These are phyloP conservation scores for Magnusiomyces suaveolens DNA, from an alignment of 1,139 yeast genomes.

Conservation along the genomic window DNA sequence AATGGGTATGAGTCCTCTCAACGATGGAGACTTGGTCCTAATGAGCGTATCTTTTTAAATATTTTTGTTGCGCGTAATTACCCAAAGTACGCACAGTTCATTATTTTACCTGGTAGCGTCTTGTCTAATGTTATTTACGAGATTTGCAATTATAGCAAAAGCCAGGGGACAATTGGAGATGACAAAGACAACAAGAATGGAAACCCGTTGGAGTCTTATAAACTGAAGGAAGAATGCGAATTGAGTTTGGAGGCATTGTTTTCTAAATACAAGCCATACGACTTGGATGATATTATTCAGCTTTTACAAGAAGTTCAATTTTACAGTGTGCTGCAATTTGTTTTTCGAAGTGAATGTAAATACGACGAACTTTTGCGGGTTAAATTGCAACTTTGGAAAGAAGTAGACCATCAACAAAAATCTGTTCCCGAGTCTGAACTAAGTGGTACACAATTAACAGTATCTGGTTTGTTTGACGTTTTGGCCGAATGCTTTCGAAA, in stretches of 20 bases:
- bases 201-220: not conserved
- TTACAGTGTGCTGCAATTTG: constrained; percentile 46
- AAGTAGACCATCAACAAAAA: constrained; percentile 15
- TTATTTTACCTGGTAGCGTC: constrained; percentile 54
- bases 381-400: constrained; percentile 28
- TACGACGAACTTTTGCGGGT: constrained; percentile 43
- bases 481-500: not conserved
- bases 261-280: constrained; percentile 50
- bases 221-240: constrained; percentile 51
- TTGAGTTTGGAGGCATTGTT: constrained; percentile 60
- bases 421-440: constrained; percentile 9
- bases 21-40: not conserved
- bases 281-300: constrained; percentile 39
- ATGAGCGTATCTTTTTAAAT: constrained; percentile 36
- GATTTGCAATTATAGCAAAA: constrained; percentile 41
- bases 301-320: constrained; percentile 46
- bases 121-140: constrained; percentile 41
- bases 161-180: constrained; percentile 18
- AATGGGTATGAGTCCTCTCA: not conserved
- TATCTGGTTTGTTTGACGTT: not conserved
- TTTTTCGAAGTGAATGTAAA: constrained; percentile 47
- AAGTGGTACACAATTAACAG: not conserved
- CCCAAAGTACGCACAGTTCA: constrained; percentile 71
- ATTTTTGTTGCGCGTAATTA: constrained; percentile 67
- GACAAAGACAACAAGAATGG: not conserved